Base-by-base conservation (phyloP, 306 rosid genomes). In the Prosopis cineraria region DNA sequence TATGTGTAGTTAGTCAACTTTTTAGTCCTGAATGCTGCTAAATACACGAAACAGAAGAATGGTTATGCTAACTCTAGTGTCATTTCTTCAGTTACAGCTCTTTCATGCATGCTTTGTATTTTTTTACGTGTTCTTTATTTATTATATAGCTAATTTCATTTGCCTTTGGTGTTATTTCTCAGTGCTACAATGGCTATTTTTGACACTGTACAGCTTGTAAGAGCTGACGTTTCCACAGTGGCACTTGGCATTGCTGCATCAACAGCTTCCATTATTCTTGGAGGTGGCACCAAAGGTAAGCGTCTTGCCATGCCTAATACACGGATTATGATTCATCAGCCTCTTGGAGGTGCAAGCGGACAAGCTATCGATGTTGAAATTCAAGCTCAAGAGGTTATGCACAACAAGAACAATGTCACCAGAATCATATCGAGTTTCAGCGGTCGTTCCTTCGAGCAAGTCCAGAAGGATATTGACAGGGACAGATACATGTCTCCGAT, bases 241-340 rank as follows among this genome's bases (percentile, higher is more conserved):
- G 99, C 98, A 25, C 90, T 95, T 2, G 98, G 98, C 75, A 85
- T 95, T 45, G 77, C 96, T 24, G 99, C 97, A 50, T 95, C 98
- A 74, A 92, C 98, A 16, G 93, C 98, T 60, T 84, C 98, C 72
- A 82, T 94, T 58, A 88, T 94, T 84, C 97, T 94, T 6, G 98
- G 93, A 2, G 93, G 97, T 43, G 97, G 97, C 53, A 87, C 98
- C 66, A 92, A 92, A 72, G 98, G 98, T 36, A 94, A 94, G 90
- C 97, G 97, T 30, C 81, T 94, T 68, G 97, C 97, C 6, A 92
- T 94, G 98, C 98, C 98, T 13, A 94, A 92, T 67, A 84, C 98
- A 22, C 84, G 98, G 68, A 88, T 92, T 41, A 95, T 95, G 98
- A 84, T 95, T 74, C 93, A 88, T 80, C 98, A 95, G 78, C 98